Evolutionary conservation across 1,139 yeast species (phyloP), one percentile per base, ranked within the genome.

Genomic region (Scheffersomyces segobiensis): DNA sequence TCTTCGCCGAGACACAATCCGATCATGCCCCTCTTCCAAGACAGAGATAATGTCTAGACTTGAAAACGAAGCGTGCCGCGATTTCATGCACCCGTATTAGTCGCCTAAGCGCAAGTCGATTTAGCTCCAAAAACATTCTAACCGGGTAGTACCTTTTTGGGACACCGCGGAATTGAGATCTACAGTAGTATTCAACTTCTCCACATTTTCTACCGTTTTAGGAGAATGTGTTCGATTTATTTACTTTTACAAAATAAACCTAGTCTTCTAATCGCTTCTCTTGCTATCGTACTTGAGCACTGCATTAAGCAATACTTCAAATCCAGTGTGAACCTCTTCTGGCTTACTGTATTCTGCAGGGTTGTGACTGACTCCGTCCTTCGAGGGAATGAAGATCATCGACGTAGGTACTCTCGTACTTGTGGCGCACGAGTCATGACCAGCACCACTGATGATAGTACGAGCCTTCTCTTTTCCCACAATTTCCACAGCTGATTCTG

Each of bases 321-420:
- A 85, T 0, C 93, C 93, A 52, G 80, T 79, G 46, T 81, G 85
- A 17, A 86, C 79, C 59, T 88, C 85, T 62, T 87, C 86, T 5
- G 91, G 91, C 0, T 84, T 78, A 14, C 87, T 79, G 65, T 84
- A 87, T 66, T 88, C 93, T 56, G 79, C 83, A 8, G 89, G 89
- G 68, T 86, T 87, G 71, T 88, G 93, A 32, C 88, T 83, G 50
- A 88, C 77, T n/a, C 93, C 93, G 67, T 86, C 87, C 65, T 76
- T 83, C 42, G 89, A 84, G 7, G 93, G 93, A 65, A 87, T 86
- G 70, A 88, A 88, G 39, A 88, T 84, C 93, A 88, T 88, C 0
- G 91, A 84, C 0, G 93, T 87, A 26, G 93, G 93, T 48, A 85
- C 81, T 53, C 80, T 77, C 8, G 73, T 65, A 46, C 84, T 78